Conservation (phyloP, 805 yeast species). For the Cyberlindnera bimundalis region DNA sequence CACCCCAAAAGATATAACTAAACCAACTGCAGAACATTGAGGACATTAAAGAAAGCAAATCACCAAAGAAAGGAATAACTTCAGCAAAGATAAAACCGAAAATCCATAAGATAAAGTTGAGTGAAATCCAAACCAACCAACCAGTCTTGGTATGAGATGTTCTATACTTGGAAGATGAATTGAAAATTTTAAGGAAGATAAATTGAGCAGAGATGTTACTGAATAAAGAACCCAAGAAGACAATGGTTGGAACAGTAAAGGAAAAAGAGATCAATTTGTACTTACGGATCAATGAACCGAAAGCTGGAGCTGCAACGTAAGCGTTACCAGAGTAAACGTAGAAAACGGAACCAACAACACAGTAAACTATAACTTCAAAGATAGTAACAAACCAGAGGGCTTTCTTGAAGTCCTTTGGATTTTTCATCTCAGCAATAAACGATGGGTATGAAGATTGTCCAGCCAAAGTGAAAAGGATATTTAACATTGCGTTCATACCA, state of each 20-base stretch:
- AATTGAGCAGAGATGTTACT: constrained; percentile 53
- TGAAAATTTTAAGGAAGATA: constrained; percentile 44
- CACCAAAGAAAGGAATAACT: constrained; percentile 62
- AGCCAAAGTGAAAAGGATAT: constrained; percentile 59
- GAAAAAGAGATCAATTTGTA: constrained; percentile 54
- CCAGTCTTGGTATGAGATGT: constrained; percentile 46
- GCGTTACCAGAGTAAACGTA: constrained; percentile 55
- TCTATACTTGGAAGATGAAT: constrained; percentile 39
- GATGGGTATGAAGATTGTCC: constrained; percentile 64
- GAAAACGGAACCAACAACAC: constrained; percentile 52
- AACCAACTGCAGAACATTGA: constrained; percentile 65
- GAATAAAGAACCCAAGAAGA: constrained; percentile 54
- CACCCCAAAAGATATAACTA: constrained; percentile 61
- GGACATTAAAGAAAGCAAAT: constrained; percentile 53
- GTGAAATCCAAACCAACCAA: constrained; percentile 49
- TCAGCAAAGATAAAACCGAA: constrained; percentile 57
- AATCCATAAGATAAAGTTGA: constrained; percentile 45
- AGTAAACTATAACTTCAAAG: constrained; percentile 46
- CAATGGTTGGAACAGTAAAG: constrained; percentile 55
- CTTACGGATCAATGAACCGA: constrained; percentile 45
- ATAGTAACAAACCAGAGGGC: constrained; percentile 50
- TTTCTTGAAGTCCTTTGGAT: constrained; percentile 54
- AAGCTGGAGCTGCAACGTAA: constrained; percentile 57
- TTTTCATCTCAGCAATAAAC: constrained; percentile 55
- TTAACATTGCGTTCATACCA: constrained; percentile 54